These are phyloP conservation scores for Cydonia oblonga DNA, from an alignment of 331 rosid genomes.

Conservation along the genomic window DNA sequence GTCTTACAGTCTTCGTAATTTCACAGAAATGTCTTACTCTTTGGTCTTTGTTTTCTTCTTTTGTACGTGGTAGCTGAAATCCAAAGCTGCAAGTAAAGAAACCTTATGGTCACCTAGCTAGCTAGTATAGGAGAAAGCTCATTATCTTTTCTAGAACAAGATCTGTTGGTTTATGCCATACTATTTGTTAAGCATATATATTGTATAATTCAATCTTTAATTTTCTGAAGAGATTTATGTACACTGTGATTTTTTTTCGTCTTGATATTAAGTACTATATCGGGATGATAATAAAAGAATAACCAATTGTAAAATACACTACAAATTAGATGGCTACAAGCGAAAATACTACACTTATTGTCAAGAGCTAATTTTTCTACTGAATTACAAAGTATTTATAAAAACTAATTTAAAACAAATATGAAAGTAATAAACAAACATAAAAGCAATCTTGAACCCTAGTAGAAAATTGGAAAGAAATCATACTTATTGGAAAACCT, in stretches of 20 bases:
- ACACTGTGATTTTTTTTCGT: background rate
- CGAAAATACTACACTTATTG: too few relatives aligned
- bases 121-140: background rate
- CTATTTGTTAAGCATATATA: background rate
- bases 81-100: background rate
- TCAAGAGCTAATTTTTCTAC: too few relatives aligned
- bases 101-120: background rate
- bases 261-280: background rate
- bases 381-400: too few relatives aligned
- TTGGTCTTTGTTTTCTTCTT: background rate
- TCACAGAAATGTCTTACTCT: background rate
- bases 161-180: background rate
- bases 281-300: background rate
- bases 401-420: background rate
- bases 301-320: background rate
- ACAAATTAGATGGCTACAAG: too few relatives aligned
- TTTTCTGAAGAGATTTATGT: too few relatives aligned
- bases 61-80: background rate
- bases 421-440: too few relatives aligned
- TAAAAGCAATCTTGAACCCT: too few relatives aligned
- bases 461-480: too few relatives aligned
- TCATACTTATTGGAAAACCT: too few relatives aligned
- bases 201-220: background rate
- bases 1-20: background rate
- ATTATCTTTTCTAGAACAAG: background rate